These are phyloP conservation scores for Aureobasidium leucospermi DNA, from an alignment of 2,329 filamentous ascomycete species.

Conservation along the genomic window DNA sequence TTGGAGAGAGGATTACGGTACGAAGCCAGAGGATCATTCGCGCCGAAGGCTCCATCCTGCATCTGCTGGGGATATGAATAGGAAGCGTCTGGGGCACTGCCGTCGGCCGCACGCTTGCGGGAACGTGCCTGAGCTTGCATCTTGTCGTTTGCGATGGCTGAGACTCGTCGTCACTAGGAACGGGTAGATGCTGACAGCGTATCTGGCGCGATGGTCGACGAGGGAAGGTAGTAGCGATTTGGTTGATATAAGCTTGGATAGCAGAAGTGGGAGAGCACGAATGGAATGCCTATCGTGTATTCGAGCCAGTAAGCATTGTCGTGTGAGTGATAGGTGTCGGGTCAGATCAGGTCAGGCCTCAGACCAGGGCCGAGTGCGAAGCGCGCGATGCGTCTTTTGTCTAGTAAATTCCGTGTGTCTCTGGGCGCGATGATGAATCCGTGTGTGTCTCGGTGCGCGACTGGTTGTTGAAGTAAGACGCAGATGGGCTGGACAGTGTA, in stretches of 20 bases:
- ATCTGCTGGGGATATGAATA: slow-evolving; percentile 32
- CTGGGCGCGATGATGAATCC: neutral
- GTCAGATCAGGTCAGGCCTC: slow-evolving; percentile 3
- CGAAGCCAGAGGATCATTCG: slow-evolving; percentile 32
- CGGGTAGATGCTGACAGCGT: slow-evolving; percentile 1
- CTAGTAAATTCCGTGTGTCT: slow-evolving; percentile 9
- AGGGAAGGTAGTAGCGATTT: slow-evolving; percentile 6
- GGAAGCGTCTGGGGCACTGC: slow-evolving; percentile 49
- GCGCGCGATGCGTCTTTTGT: slow-evolving; percentile 1
- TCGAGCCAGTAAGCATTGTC: neutral
- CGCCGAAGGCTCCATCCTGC: slow-evolving; percentile 16
- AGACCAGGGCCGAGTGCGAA: neutral
- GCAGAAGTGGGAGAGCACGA: neutral
- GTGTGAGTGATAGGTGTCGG: neutral
- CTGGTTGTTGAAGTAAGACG: neutral
- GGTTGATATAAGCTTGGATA: neutral
- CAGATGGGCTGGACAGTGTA: neutral
- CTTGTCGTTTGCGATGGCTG: slow-evolving; percentile 4
- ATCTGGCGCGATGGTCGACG: neutral
- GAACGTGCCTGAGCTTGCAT: slow-evolving; percentile 15
- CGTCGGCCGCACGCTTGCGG: slow-evolving; percentile 61
- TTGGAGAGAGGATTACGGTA: slow-evolving; percentile 42
- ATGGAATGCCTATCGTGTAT: neutral
- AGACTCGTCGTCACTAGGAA: neutral
- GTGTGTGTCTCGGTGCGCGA: slow-evolving; percentile 2